A percentile compares a stretch with the other conserved stretches of the same genome.
phyloP scores from a whole-genome alignment of 2,329 filamentous ascomycete genomes.

The Coniochaeta sp. region DNA sequence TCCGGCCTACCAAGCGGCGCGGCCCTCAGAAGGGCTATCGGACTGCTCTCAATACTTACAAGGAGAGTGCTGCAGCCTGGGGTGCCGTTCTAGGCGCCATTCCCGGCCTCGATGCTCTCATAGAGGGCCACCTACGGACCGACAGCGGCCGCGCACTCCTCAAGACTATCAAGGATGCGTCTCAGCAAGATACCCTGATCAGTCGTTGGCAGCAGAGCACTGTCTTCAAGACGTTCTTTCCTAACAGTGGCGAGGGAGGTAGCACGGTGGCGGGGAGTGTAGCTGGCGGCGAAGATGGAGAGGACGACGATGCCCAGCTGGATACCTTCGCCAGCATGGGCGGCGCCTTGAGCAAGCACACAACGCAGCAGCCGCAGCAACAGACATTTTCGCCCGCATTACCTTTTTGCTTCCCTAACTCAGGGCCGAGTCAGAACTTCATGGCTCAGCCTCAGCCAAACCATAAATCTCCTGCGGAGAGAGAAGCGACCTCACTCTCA shows the following conservation, averaged over 20 bases:
- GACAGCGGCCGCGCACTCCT: constrained; percentile 19
- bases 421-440: neutral
- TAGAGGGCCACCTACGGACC: constrained; percentile 25
- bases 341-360: neutral
- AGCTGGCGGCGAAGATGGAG: constrained; percentile 2
- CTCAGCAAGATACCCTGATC: constrained; percentile 27
- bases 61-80: constrained; percentile 30
- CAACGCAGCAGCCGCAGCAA: constrained; percentile 2
- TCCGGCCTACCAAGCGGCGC: constrained; percentile 29
- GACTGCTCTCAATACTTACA: constrained; percentile 28
- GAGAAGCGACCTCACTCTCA: constrained; percentile 20
- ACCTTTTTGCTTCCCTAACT: neutral
- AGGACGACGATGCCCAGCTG: constrained; percentile 2
- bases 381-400: constrained; percentile 1
- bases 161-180: constrained; percentile 24
- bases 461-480: neutral
- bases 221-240: constrained; percentile 25
- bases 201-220: constrained; percentile 26
- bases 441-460: neutral
- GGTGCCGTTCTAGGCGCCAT: constrained; percentile 26
- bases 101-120: constrained; percentile 24
- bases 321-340: neutral
- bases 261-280: neutral
- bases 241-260: neutral
- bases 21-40: constrained; percentile 29